Conservation (phyloP, 2,329 filamentous ascomycete genomes). For the Botryotinia globosa region DNA sequence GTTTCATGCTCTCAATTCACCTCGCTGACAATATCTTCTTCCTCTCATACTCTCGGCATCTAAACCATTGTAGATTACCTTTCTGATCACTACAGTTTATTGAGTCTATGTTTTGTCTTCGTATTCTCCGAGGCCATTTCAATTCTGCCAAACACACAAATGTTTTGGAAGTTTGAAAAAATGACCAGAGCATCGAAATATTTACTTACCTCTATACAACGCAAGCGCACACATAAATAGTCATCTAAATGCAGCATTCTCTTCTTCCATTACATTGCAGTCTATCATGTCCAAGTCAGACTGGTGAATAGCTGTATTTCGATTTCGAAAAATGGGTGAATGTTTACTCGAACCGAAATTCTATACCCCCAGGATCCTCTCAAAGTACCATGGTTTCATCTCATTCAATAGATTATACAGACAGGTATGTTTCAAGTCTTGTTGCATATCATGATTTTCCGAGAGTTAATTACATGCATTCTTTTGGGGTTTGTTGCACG, state of each 20-base stretch:
- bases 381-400: neutral
- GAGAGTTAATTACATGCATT: neutral
- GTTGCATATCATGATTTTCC: neutral
- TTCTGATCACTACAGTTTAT: neutral
- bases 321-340: neutral
- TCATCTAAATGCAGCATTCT: neutral
- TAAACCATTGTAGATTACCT: neutral
- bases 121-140: neutral
- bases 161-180: neutral
- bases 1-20: neutral
- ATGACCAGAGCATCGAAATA: neutral
- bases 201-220: neutral
- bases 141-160: neutral
- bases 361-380: neutral
- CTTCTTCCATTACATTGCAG: neutral
- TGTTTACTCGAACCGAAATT: neutral
- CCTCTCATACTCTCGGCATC: neutral
- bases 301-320: neutral
- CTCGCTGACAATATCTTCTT: neutral
- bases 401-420: neutral
- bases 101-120: neutral
- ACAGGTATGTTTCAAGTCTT: fast-evolving
- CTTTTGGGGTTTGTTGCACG: neutral
- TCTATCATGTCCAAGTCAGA: neutral
- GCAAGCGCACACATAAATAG: neutral